Conservation (phyloP, 208 protist genomes). For the Novymonas esmeraldas region DNA sequence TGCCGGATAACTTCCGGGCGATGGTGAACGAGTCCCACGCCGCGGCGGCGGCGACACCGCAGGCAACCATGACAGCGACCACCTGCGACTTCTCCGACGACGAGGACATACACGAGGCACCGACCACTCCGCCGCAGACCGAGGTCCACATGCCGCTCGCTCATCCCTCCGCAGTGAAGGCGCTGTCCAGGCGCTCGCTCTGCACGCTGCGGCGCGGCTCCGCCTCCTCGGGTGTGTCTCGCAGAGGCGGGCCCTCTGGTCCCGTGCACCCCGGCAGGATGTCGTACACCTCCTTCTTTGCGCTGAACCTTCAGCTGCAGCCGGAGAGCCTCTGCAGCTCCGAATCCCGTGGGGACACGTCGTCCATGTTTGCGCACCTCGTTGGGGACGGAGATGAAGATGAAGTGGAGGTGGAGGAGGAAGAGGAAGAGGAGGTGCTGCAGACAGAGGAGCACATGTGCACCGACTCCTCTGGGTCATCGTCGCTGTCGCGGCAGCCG, state of each 20-base stretch:
- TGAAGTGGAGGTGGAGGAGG: too few relatives aligned
- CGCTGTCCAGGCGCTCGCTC: not conserved
- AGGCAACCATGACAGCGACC: too few relatives aligned
- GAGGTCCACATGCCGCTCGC: too few relatives aligned
- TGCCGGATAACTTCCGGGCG: constrained; percentile 2
- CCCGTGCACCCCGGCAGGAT: not conserved
- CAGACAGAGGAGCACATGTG: not conserved
- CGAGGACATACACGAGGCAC: too few relatives aligned
- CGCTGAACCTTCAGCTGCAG: not conserved
- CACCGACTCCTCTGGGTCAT: not conserved
- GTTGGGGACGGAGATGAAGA: too few relatives aligned
- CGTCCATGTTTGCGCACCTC: not conserved
- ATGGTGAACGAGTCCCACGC: not conserved
- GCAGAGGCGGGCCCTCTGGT: not conserved
- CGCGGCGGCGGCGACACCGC: not conserved
- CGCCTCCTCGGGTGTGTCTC: not conserved
- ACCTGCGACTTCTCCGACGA: not conserved
- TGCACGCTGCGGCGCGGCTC: not conserved
- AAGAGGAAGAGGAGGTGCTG: too few relatives aligned
- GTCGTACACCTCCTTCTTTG: not conserved
- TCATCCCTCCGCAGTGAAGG: too few relatives aligned
- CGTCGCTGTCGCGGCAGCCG: not conserved
- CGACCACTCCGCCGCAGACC: not conserved
- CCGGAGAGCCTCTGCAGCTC: not conserved
- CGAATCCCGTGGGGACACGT: not conserved